A percentile compares a stretch with the other conserved stretches of the same genome.
phyloP scores from a whole-genome alignment of 108 stramenopile genomes.

The Nannochloropsis granulata region DNA sequence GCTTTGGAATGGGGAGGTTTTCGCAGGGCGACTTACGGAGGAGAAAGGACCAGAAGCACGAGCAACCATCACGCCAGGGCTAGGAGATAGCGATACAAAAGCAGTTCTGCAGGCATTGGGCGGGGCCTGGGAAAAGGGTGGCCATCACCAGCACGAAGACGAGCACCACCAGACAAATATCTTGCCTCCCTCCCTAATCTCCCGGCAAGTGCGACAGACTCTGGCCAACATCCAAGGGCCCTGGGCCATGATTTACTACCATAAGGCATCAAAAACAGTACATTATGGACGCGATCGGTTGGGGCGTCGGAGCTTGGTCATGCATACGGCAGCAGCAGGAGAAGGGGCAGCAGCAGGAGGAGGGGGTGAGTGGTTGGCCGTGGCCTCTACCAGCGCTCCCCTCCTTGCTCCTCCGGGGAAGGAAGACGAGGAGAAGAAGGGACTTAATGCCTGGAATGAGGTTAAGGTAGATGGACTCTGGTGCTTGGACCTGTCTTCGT shows the following conservation, averaged over 20 bases:
- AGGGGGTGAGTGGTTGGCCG: not conserved
- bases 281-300: conserved; percentile 36
- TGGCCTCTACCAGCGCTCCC: not conserved
- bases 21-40: not conserved
- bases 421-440: not conserved
- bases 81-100: conserved; percentile 1
- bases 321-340: not conserved
- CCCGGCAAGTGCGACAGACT: not conserved
- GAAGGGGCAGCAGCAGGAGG: not conserved
- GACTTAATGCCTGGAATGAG: not conserved
- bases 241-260: conserved; percentile 27
- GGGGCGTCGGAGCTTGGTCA: conserved; percentile 34
- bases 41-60: not conserved
- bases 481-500: not conserved
- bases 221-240: conserved; percentile 24
- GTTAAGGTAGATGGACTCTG: not conserved
- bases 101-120: not conserved
- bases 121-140: not conserved
- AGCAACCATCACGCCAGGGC: not conserved
- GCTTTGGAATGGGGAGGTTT: conserved; percentile 42
- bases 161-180: not conserved
- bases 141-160: not conserved
- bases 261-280: not conserved
- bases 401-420: not conserved
- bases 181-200: not conserved